Evolutionary conservation across 2,329 filamentous ascomycete genomes (phyloP), one percentile per base, ranked within the genome.

Genomic region (Ophiocordyceps unilateralis): DNA sequence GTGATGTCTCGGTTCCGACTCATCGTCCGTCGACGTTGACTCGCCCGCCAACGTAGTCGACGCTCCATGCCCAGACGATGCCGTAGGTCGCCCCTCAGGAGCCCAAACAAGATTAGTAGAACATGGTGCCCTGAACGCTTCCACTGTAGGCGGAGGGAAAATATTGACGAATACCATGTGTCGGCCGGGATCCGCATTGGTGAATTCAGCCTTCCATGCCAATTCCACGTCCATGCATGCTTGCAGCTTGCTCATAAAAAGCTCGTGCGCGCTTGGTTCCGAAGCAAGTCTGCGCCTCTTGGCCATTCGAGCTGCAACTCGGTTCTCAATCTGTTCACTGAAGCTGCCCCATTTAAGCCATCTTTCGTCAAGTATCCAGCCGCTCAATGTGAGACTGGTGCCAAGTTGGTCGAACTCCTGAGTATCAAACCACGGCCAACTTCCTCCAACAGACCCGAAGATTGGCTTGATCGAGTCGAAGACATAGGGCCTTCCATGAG

Each of bases 151-250:
- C 41, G 47, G 48, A 21, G 48, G 45, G 10, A 43, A 48, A 39
- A 59, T 51, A 5, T 45, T 47, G n/a, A 62, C 42, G 9, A 59
- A 61, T 21, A 58, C 52, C 43, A 59, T 59, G 44, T 56, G 49
- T 43, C 57, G 58, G 1, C 56, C 56, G 2, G 44, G 45, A 3
- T 43, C 45, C 9, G 51, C 49, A 9, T 47, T 48, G 14, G 51
- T 44, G 39, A 60, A 60, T 3, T 46, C 50, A 12, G 53, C 45
- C 1, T 45, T 44, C 51, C 55, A 55, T 21, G 65, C 65, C 41
- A 64, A 53, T 49, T 76, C 72, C 61, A 70, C 67, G 17, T 57
- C 57, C 26, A 61, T 55, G 41, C 67, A 69, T 9, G 59, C 59
- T 24, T 62, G 58, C 34, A 70, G 15, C n/a, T 46, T 51, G 34